Conservation (phyloP, 768 basidiomycete genomes). For the Coprinopsis sp. region DNA sequence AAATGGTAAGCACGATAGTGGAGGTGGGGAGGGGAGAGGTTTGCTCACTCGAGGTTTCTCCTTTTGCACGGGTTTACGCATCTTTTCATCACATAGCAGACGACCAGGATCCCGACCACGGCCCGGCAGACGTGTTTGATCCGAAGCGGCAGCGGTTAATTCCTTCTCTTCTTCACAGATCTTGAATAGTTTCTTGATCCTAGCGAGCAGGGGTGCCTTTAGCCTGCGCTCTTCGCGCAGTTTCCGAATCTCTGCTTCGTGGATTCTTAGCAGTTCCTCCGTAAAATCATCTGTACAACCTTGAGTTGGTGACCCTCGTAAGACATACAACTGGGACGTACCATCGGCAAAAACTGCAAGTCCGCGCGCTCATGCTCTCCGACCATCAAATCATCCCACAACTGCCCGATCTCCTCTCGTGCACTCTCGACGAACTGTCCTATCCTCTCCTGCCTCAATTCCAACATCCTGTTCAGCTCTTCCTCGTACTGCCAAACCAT, state of each 20-base stretch:
- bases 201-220: constrained; percentile 71
- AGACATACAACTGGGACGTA: constrained; percentile 30
- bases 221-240: constrained; percentile 76
- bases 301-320: constrained; percentile 1
- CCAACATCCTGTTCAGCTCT: constrained; percentile 87
- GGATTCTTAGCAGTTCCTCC: constrained; percentile 78
- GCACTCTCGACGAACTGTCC: constrained; percentile 78
- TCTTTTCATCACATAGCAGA: constrained; percentile 91
- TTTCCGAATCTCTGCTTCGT: constrained; percentile 79
- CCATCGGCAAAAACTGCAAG: constrained; percentile 80
- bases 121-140: constrained; percentile 78
- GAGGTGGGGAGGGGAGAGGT: neutral
- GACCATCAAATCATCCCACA: constrained; percentile 86
- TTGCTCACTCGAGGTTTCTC: constrained; percentile 84
- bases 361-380: constrained; percentile 77
- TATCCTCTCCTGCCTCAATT: constrained; percentile 85
- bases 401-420: constrained; percentile 67
- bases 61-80: constrained; percentile 88
- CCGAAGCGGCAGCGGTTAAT: constrained; percentile 72
- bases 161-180: constrained; percentile 89
- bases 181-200: constrained; percentile 84
- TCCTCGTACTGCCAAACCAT: constrained; percentile 80
- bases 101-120: constrained; percentile 84
- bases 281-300: constrained; percentile 68
- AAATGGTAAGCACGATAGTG: neutral